Evolutionary conservation across 1,284 basidiomycete species (phyloP).

Genomic region (Coriolopsis trogii): DNA sequence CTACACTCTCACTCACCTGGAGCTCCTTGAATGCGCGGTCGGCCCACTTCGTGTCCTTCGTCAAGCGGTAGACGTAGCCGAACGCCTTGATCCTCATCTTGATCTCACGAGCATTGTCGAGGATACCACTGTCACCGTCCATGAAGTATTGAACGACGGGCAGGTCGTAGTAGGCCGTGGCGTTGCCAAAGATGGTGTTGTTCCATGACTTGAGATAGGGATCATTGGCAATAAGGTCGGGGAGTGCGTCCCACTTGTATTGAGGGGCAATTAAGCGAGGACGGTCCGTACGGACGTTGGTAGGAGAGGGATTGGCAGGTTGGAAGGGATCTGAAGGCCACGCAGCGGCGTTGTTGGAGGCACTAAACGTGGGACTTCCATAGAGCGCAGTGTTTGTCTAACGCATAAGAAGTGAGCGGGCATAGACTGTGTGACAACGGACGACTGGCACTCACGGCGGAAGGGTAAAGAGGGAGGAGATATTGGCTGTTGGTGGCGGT

Average conservation of each 20-base stretch:
- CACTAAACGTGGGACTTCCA: conserved; percentile 71
- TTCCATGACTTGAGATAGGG: conserved; percentile 93
- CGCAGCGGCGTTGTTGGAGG: conserved; percentile 50
- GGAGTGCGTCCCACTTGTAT: conserved; percentile 91
- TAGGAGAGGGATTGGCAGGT: conserved; percentile 60
- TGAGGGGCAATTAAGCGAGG: conserved; percentile 90
- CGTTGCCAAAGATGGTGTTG: conserved; percentile 89
- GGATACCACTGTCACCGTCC: conserved; percentile 90
- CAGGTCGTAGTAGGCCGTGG: conserved; percentile 65
- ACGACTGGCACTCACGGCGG: conserved; percentile 61
- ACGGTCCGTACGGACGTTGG: conserved; percentile 74
- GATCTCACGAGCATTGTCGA: conserved; percentile 89
- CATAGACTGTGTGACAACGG: neutral
- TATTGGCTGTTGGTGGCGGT: conserved; percentile 75
- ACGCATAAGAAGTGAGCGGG: neutral
- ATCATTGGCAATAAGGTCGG: conserved; percentile 78
- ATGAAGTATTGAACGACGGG: conserved; percentile 72
- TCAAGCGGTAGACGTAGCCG: conserved; percentile 89
- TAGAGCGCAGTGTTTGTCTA: conserved; percentile 84
- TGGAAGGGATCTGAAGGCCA: conserved; percentile 83
- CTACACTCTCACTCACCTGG: conserved; percentile 49
- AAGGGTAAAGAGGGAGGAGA: conserved; percentile 87
- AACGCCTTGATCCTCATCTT: conserved; percentile 94
- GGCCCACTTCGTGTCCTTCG: conserved; percentile 87
- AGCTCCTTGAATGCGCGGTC: conserved; percentile 88